Base-by-base conservation (phyloP, 2,329 filamentous ascomycete genomes). In the Cladosporium colombiae region DNA sequence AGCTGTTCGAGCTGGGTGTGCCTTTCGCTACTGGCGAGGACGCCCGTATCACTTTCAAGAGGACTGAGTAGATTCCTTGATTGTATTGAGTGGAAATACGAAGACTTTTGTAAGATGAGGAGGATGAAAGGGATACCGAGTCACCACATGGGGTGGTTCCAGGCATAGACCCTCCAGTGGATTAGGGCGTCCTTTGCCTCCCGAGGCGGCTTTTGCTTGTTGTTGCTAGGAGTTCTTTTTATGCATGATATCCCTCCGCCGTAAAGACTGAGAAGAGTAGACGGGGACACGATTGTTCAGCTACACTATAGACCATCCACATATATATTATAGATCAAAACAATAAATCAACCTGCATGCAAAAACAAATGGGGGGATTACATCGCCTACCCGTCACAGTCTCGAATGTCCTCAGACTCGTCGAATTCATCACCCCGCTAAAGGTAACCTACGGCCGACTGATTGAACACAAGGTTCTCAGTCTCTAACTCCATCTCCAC, bases 1-100 rank as follows among this genome's bases (percentile, higher is more conserved):
- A 90, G 83, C 86, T 99, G 58, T 94, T 98, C 72, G 94, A 98
- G 85, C 88, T 97, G 16, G 94, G 94, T 74, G 94, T 98, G 67
- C 93, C 94, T 40, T 98, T 97, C 78, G 79, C 87, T 73, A 86
- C 71, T 40, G 73, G 75, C 2, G 79, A 82, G 75, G 80, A 81
- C 40, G 75, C 76, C 68, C 74, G 81, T 68, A 80, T 80, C 70
- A 74, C 70, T 52, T 82, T 84, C 70, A 82, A 81, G 80, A 79
- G 79, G 72, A 79, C 76, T 52, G 75, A 74, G 53, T 76, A 72
- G 67, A 46, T 10, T 18, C 25, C 44, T 21, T 18, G 27, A 23
- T 11, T 10, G 25, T 13, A 40, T 18, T 40, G 5, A 5, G 31
- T 6, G 35, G 16, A 16, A 62, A 40, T 31, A 29, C 21, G 59